These are phyloP conservation scores for Candida easanensis DNA, from an alignment of 805 yeast species.

Conservation along the genomic window DNA sequence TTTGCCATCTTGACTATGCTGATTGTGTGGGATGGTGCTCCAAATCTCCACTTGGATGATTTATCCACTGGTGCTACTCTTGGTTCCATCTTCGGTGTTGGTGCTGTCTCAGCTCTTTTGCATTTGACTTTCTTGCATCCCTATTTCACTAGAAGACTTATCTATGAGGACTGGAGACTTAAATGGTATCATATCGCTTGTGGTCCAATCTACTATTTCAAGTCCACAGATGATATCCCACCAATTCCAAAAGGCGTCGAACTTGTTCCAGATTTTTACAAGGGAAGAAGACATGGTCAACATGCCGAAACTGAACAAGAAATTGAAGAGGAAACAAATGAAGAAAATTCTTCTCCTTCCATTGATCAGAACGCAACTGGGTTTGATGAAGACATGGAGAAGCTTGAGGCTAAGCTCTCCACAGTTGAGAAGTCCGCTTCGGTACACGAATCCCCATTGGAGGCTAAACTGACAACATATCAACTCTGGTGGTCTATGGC, in stretches of 20 bases:
- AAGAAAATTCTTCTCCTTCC: slow-evolving; percentile 20
- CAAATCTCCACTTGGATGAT: slow-evolving; percentile 54
- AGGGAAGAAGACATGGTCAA: slow-evolving; percentile 46
- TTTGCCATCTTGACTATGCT: slow-evolving; percentile 68
- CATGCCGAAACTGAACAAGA: not conserved
- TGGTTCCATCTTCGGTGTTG: slow-evolving; percentile 65
- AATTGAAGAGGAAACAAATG: too few species aligned
- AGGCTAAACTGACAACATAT: slow-evolving; percentile 33
- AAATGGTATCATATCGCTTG: slow-evolving; percentile 50
- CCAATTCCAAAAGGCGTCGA: slow-evolving; percentile 61
- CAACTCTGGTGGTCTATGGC: slow-evolving; percentile 37
- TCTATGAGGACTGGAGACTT: slow-evolving; percentile 65
- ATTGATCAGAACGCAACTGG: slow-evolving; percentile 20
- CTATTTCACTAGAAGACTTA: slow-evolving; percentile 55
- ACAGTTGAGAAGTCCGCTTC: not conserved
- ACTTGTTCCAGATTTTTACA: slow-evolving; percentile 61
- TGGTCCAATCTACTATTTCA: slow-evolving; percentile 59
- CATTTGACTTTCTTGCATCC: slow-evolving; percentile 61
- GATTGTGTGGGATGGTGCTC: slow-evolving; percentile 80
- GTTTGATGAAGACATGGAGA: slow-evolving; percentile 23
- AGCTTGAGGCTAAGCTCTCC: slow-evolving; percentile 20
- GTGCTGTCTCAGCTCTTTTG: slow-evolving; percentile 49
- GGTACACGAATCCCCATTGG: slow-evolving; percentile 19
- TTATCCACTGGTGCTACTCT: slow-evolving; percentile 50
- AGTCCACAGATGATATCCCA: slow-evolving; percentile 54